Evolutionary conservation across 2,329 filamentous ascomycete species (phyloP).

Genomic region (Ophiostoma angusticollis): DNA sequence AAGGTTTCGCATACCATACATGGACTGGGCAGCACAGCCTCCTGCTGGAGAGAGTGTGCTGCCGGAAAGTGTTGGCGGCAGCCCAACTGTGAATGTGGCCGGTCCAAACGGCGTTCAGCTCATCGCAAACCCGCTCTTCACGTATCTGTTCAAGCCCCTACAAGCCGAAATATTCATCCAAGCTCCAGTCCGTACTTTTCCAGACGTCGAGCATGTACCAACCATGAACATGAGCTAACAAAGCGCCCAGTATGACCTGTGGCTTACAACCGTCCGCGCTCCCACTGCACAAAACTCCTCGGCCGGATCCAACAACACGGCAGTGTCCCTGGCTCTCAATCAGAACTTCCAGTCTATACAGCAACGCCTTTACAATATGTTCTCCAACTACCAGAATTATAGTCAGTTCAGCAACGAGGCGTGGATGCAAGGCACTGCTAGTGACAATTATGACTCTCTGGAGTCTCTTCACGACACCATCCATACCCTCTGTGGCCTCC

Average conservation of each 20-base stretch:
- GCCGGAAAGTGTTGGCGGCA: slow-evolving; percentile 34
- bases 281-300: slow-evolving; percentile 28
- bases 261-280: slow-evolving; percentile 47
- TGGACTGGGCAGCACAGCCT: slow-evolving; percentile 43
- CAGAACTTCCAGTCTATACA: slow-evolving; percentile 41
- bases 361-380: slow-evolving; percentile 53
- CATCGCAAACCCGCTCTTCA: slow-evolving; percentile 50
- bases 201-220: too few species aligned
- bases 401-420: slow-evolving; percentile 57
- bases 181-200: slow-evolving; percentile 36
- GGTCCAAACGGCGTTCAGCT: slow-evolving; percentile 42
- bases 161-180: slow-evolving; percentile 45
- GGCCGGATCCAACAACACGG: slow-evolving; percentile 46
- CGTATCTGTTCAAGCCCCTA: slow-evolving; percentile 47
- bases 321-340: slow-evolving; percentile 39
- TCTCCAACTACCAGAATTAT: slow-evolving; percentile 55
- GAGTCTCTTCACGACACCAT: slow-evolving; percentile 53
- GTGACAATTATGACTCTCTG: slow-evolving; percentile 46
- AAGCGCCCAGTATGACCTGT: slow-evolving; percentile 38
- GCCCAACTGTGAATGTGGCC: slow-evolving; percentile 31
- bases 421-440: slow-evolving; percentile 36
- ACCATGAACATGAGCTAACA: not conserved
- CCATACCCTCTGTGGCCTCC: slow-evolving; percentile 44
- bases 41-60: slow-evolving; percentile 34
- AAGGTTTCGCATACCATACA: slow-evolving; percentile 44